A percentile compares a stretch with the other conserved stretches of the same genome.
Evolutionary conservation across 371 early-diverging fungal genomes (phyloP).

Genomic region (Apophysomyces elegans): DNA sequence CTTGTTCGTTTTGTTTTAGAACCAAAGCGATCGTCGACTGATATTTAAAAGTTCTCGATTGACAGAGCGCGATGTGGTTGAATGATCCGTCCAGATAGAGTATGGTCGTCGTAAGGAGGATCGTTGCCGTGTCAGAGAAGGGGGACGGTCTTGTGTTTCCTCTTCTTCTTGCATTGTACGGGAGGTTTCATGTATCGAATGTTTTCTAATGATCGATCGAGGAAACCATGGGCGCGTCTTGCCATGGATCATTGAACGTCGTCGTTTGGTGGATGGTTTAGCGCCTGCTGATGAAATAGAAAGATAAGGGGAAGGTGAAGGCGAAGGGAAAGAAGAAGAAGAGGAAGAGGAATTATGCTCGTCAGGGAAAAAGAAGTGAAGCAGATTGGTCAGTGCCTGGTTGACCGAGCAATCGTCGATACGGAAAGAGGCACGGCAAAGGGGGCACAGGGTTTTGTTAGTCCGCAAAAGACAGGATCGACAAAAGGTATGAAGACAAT

Average conservation of each 20-base stretch:
- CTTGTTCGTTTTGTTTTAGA: constrained; percentile 8
- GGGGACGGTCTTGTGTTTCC: too few species aligned
- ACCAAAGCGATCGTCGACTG: constrained; percentile 19
- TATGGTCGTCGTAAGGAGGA: neutral
- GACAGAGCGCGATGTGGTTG: neutral
- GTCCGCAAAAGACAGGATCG: constrained; percentile 9
- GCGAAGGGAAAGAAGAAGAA: too few species aligned
- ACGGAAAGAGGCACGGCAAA: constrained; percentile 17
- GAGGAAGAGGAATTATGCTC: neutral
- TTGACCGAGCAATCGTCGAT: constrained; percentile 16
- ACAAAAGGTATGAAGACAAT: constrained; percentile 23
- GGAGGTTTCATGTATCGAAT: neutral
- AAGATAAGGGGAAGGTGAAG: too few species aligned
- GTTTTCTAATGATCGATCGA: neutral
- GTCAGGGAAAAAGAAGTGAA: constrained; percentile 15
- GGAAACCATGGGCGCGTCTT: constrained; percentile 9
- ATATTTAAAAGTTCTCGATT: constrained; percentile 16
- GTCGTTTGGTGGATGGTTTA: neutral
- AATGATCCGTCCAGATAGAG: neutral
- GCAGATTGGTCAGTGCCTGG: constrained; percentile 15
- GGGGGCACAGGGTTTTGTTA: constrained; percentile 14
- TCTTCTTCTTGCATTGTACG: too few species aligned
- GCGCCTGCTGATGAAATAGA: too few species aligned
- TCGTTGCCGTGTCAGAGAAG: too few species aligned
- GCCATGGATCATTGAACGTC: neutral